phyloP scores from a whole-genome alignment of 176 grass and related monocot genomes.

The bread wheat (Triticum aestivum) region IWGSC_CS_RefSeq_v2.1 NC_057810.1:142323459-142323958 shows the following conservation, averaged over 20 bases:
- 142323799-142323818: constrained; percentile 54
- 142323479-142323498: not conserved
- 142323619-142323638: not conserved
- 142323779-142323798: constrained; percentile 68
- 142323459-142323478: not conserved
- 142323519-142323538: not conserved
- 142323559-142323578: not conserved
- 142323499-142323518: not conserved
- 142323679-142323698: constrained; percentile 45
- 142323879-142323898: too few species aligned
- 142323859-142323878: not conserved
- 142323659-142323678: not conserved
- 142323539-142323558: not conserved
- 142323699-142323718: constrained; percentile 92
- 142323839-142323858: not conserved
- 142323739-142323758: constrained; percentile 73
- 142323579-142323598: not conserved
- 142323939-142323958: constrained; percentile 84
- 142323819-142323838: not conserved
- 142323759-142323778: constrained; percentile 74
- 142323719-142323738: constrained; percentile 72
- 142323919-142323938: constrained; percentile 59
- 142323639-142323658: too few species aligned
- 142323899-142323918: constrained; percentile 53
- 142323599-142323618: not conserved